Base-by-base conservation (phyloP, 2,329 filamentous ascomycete species). In the Fusarium keratoplasticum region DNA sequence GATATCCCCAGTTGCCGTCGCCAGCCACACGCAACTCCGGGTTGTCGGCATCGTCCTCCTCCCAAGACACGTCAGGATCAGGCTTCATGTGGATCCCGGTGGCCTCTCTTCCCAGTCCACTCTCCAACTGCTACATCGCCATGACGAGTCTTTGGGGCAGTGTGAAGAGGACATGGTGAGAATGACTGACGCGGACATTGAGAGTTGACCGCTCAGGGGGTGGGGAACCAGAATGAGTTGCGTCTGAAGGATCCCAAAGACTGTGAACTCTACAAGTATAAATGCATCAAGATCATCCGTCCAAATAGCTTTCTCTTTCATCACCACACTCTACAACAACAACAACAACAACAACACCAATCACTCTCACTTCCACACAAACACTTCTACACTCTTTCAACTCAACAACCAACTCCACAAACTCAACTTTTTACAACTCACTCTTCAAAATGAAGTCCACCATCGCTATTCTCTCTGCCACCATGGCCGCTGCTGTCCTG, bases 381-480 rank as follows among this genome's bases (percentile, higher is more conserved):
- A 11, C 22, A 47, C 47, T 52, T 52, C 25, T 4, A 52, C 47
- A 52, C 47, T 52, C 47, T 52, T 29, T 52, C 47, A 29, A 52
- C 47, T 29, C 47, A 52, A 52, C 25, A n/a, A 6, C 18, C 16
- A 52, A 52, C 47, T 27, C 25, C 47, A 52, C 47, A 52, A 27
- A 29, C 25, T 52, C 42, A 29, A 6, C 25, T 4, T 29, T 38
- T 35, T 36, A 22, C 33, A 35, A 54, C 20, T 42, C 33, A 57
- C 57, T 47, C 35, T 71, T 71, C 55, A 71, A 38, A 5, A 71
- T 71, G 68, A 71, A 71, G 68, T 71, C 69, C 57, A 40, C 69
- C 25, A 58, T 71, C 4, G 62, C 62, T 35, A 63, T 71, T 5
- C 68, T 71, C 63, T 71, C 69, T 44, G 63, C 68, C 57, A 71